Percentiles rank a stretch among this genome's conserved stretches.
Conservation (phyloP, 2,329 filamentous ascomycete genomes). For the Rasamsonia emersonii region DNA sequence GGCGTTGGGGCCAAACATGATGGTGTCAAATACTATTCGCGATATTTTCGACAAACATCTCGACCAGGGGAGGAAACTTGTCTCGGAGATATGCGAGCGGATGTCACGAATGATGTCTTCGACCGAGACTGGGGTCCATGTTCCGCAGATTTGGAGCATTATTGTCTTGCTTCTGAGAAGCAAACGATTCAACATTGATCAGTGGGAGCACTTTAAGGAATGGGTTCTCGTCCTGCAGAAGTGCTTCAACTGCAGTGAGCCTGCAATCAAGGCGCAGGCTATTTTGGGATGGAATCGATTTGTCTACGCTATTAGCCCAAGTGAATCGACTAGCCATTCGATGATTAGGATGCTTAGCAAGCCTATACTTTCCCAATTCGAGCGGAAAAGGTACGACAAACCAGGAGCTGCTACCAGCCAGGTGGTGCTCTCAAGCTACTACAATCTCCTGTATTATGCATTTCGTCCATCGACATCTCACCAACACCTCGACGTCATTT, state of each 20-base stretch:
- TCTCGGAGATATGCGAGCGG: slow-evolving; percentile 58
- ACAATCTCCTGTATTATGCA: slow-evolving; percentile 73
- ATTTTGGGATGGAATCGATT: slow-evolving; percentile 82
- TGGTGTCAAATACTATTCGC: slow-evolving; percentile 56
- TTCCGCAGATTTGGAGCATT: slow-evolving; percentile 84
- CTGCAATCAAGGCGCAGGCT: slow-evolving; percentile 62
- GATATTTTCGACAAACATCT: slow-evolving; percentile 42
- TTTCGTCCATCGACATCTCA: slow-evolving; percentile 61
- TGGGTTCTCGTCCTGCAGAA: slow-evolving; percentile 74
- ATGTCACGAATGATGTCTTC: slow-evolving; percentile 58
- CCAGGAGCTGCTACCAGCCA: slow-evolving; percentile 40
- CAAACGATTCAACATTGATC: slow-evolving; percentile 48
- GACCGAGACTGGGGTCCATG: slow-evolving; percentile 53
- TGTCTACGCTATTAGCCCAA: slow-evolving; percentile 62
- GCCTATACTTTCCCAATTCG: slow-evolving; percentile 61
- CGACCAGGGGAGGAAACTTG: slow-evolving; percentile 53
- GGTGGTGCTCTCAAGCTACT: slow-evolving; percentile 62
- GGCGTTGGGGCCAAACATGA: slow-evolving; percentile 58
- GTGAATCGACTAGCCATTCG: slow-evolving; percentile 46
- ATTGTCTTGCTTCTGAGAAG: slow-evolving; percentile 66
- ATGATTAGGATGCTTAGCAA: slow-evolving; percentile 58
- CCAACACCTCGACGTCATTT: slow-evolving; percentile 63
- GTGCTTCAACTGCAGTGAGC: slow-evolving; percentile 74
- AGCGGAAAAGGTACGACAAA: slow-evolving; percentile 51
- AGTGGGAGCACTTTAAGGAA: slow-evolving; percentile 63